Evolutionary conservation across 148 eudicot species (phyloP), one percentile per base, ranked within the genome.

Genomic region (Cornus florida): DNA sequence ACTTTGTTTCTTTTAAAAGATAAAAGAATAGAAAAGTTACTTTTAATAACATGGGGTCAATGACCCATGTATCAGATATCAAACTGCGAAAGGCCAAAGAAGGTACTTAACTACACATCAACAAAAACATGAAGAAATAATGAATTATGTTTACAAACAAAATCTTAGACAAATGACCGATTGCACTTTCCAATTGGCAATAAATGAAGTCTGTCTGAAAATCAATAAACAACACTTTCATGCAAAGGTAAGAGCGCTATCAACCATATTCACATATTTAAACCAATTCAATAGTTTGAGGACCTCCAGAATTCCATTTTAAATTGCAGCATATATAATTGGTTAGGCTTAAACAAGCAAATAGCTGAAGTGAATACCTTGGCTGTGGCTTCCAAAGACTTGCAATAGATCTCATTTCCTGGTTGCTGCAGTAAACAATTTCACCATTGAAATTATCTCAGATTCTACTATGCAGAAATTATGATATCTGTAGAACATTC

Each of bases 341-440:
- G 59, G 59, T 11, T 1, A 53, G 59, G 59, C 59, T 53, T 53
- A 13, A 53, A 53, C 12, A 22, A n/a, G 3, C 23, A 9, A 6
- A 10, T 7, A 64, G 67, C 67, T n/a, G 6, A n/a, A 22, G 24
- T 7, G 24, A 64, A 22, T 85, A 88, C 90, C 90, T 83, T 88
- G 32, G 80, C 65, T 74, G 85, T 69, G 33, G 81, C 80, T 78
- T 88, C 85, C 70, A 82, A 76, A 69, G 90, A 86, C 72, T 85
- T 88, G 33, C 3, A 41, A 73, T 88, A 88, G 70, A 86, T 43
- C 43, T 83, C 85, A 80, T 86, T 88, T n/a, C 9, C 69, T 31
- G 90, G 88, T 72, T 88, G 88, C 90, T 88, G 71, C 83, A 81
- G 9, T 59, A 67, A n/a, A 72, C 6, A 57, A 70, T 7, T 8